A percentile compares a stretch with the other conserved stretches of the same genome.
phyloP scores from a whole-genome alignment of 2,329 filamentous ascomycete species.

The Knufia fluminis region DNA sequence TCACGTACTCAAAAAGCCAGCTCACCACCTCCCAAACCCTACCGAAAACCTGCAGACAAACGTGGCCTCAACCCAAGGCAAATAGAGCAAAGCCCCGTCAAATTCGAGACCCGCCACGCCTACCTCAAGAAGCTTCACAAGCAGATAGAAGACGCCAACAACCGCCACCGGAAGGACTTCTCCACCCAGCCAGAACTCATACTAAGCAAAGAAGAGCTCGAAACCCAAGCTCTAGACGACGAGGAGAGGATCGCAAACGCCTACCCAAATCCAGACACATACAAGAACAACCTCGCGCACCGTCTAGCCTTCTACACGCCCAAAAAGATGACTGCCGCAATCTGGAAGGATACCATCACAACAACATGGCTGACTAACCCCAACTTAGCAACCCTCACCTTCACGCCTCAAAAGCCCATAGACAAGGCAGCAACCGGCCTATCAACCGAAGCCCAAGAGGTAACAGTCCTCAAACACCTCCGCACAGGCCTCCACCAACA shows the following conservation, averaged over 20 bases:
- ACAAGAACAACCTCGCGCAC: constrained; percentile 1
- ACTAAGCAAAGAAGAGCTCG: constrained; percentile 35
- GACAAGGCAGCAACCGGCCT: constrained; percentile 42
- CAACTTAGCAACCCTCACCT: constrained; percentile 9
- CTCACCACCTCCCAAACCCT: not conserved
- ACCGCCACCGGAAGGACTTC: constrained; percentile 27
- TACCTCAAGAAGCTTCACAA: constrained; percentile 38
- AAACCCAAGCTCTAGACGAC: constrained; percentile 45
- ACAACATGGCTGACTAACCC: constrained; percentile 29
- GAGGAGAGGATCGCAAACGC: constrained; percentile 52
- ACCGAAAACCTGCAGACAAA: constrained; percentile 24
- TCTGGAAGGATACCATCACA: constrained; percentile 56
- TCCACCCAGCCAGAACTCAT: constrained; percentile 26
- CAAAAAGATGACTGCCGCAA: constrained; percentile 59
- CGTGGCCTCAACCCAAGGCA: constrained; percentile 39
- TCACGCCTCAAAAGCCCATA: constrained; percentile 8
- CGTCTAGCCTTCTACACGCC: constrained; percentile 37
- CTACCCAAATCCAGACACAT: not conserved
- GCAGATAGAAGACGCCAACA: constrained; percentile 35
- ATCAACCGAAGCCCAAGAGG: constrained; percentile 53
- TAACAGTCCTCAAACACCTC: constrained; percentile 53
- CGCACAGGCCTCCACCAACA: constrained; percentile 56
- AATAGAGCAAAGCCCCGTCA: constrained; percentile 34
- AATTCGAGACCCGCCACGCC: constrained; percentile 32
- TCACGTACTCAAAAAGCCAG: constrained; percentile 7